phyloP scores from a whole-genome alignment of 1,139 yeast species.

The Scheffersomyces parashehatae region DNA sequence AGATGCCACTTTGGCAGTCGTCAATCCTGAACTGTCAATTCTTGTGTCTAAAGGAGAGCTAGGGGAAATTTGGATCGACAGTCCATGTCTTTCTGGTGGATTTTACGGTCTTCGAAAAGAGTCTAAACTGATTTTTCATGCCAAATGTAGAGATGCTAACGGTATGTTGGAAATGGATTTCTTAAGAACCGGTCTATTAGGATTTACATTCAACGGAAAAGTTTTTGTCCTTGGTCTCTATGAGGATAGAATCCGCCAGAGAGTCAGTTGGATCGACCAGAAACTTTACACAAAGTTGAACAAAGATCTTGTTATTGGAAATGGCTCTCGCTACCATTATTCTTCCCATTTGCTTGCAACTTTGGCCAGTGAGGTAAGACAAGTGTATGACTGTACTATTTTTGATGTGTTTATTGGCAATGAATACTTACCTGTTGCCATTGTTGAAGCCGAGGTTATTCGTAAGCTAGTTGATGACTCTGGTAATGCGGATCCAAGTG shows the following conservation, averaged over 20 bases:
- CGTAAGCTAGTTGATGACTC: conserved; percentile 31
- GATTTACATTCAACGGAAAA: conserved; percentile 84
- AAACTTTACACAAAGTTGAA: conserved; percentile 34
- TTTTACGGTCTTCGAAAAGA: conserved; percentile 74
- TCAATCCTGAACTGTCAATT: conserved; percentile 83
- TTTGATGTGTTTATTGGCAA: conserved; percentile 85
- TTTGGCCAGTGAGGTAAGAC: conserved; percentile 76
- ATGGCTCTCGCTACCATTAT: conserved; percentile 66
- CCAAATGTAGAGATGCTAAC: conserved; percentile 69
- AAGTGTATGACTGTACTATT: conserved; percentile 86
- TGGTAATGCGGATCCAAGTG: conserved; percentile 10
- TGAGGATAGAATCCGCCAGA: conserved; percentile 87
- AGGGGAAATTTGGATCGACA: conserved; percentile 98
- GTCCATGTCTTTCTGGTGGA: conserved; percentile 86
- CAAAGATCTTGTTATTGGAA: conserved; percentile 34
- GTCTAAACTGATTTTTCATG: conserved; percentile 77
- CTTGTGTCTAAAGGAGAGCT: conserved; percentile 72
- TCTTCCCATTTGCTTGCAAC: conserved; percentile 83
- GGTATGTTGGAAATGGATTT: conserved; percentile 76
- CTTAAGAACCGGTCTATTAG: conserved; percentile 85
- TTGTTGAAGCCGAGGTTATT: conserved; percentile 83
- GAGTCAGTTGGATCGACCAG: conserved; percentile 64
- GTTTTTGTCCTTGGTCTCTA: conserved; percentile 85
- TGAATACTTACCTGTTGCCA: conserved; percentile 83
- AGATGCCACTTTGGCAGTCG: conserved; percentile 90